These are phyloP conservation scores for Colletotrichum horii DNA, from an alignment of 2,329 filamentous ascomycete genomes.

Conservation along the genomic window DNA sequence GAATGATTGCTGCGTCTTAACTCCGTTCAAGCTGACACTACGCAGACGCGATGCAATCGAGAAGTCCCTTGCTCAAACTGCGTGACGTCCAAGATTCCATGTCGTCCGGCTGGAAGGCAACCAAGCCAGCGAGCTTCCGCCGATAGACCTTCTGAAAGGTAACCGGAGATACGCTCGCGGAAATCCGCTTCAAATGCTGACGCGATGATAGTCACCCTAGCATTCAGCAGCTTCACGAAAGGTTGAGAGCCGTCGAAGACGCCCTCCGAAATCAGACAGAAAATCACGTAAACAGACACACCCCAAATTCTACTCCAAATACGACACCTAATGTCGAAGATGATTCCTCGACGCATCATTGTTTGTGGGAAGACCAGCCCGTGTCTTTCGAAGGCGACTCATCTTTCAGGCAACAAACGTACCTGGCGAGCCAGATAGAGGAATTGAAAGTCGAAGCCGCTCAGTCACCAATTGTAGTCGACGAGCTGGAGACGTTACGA, in stretches of 20 bases:
- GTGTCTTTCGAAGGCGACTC: conserved; percentile 17
- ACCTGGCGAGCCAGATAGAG: conserved; percentile 15
- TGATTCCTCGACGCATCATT: not conserved
- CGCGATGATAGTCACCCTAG: not conserved
- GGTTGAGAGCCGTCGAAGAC: conserved; percentile 17
- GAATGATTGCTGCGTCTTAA: not conserved
- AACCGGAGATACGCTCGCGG: not conserved
- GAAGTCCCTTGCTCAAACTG: conserved; percentile 26
- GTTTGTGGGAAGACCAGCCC: not conserved
- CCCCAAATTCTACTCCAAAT: conserved; percentile 1
- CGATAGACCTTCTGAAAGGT: not conserved
- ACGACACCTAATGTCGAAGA: not conserved
- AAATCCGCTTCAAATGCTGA: not conserved
- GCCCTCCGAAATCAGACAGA: conserved; percentile 3
- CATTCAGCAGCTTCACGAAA: conserved; percentile 17
- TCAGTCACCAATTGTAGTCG: not conserved
- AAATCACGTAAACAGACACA: not conserved
- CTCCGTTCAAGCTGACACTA: not conserved
- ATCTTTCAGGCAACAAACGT: conserved; percentile 19
- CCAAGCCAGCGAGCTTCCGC: not conserved
- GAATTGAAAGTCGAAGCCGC: conserved; percentile 2
- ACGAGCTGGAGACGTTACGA: conserved; percentile 2
- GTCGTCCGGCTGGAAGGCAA: conserved; percentile 17
- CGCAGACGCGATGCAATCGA: conserved; percentile 24
- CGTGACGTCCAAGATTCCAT: conserved; percentile 24